phyloP scores from a whole-genome alignment of 2,329 filamentous ascomycete species.

The Cytospora piceicola region DNA sequence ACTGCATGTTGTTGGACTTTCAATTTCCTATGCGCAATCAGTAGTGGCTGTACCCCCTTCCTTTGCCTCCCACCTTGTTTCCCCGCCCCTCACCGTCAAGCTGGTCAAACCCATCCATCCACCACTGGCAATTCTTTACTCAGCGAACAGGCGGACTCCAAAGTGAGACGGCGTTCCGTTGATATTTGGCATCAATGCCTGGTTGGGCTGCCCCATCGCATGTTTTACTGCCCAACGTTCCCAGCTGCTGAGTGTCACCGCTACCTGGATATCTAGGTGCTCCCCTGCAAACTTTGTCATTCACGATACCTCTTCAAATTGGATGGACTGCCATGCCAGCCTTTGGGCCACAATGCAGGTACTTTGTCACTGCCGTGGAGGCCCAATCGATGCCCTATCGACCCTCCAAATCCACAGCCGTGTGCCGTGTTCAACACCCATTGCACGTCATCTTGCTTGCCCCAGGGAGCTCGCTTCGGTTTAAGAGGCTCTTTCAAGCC shows the following conservation, averaged over 20 bases:
- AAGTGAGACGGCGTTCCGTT: constrained; percentile 26
- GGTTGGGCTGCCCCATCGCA: constrained; percentile 30
- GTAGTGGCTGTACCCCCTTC: constrained; percentile 5
- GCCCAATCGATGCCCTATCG: constrained; percentile 28
- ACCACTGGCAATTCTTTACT: constrained; percentile 16
- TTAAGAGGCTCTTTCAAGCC: constrained; percentile 21
- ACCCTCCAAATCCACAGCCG: constrained; percentile 24
- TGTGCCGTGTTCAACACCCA: constrained; percentile 17
- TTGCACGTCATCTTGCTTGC: constrained; percentile 23
- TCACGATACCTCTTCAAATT: constrained; percentile 10
- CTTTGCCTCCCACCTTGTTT: no score
- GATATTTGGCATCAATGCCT: constrained; percentile 32
- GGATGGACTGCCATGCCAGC: constrained; percentile 19
- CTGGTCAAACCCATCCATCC: constrained; percentile 22
- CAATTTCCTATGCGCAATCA: constrained; percentile 5
- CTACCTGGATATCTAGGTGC: constrained; percentile 26
- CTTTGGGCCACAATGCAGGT: constrained; percentile 29
- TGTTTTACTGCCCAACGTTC: constrained; percentile 30
- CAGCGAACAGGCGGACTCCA: constrained; percentile 17
- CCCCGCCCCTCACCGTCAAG: constrained; percentile 2
- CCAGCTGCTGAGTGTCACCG: constrained; percentile 27
- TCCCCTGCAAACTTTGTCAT: constrained; percentile 26
- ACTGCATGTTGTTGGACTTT: constrained; percentile 2
- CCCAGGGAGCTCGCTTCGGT: background rate
- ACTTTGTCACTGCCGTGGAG: constrained; percentile 25